These are phyloP conservation scores for Zelonia costaricensis DNA, from an alignment of 208 protist species.

Conservation along the genomic window DNA sequence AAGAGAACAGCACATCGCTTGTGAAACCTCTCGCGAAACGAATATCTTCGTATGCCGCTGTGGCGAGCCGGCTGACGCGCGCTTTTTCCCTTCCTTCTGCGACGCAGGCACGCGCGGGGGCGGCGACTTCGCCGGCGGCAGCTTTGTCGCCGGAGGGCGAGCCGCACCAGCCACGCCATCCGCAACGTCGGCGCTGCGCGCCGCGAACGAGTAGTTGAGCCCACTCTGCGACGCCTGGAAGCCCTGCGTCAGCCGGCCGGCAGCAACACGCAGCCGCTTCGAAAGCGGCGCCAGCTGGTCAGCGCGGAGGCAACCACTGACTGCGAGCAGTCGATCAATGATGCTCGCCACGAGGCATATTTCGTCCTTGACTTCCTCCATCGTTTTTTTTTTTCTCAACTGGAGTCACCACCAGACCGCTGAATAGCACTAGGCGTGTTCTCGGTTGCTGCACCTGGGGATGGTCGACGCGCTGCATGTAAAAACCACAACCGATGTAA, in stretches of 20 bases:
- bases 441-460: no score
- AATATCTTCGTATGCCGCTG: slow-evolving; percentile 7
- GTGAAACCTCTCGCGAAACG: slow-evolving; percentile 74
- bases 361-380: slow-evolving; percentile 38
- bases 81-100: background rate
- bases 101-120: no score
- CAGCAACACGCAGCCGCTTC: slow-evolving; percentile 36
- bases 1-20: slow-evolving; percentile 51
- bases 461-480: no score
- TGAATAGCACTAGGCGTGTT: no score
- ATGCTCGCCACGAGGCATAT: slow-evolving; percentile 61
- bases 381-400: background rate
- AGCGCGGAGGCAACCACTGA: slow-evolving; percentile 29
- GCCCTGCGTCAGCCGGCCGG: slow-evolving; percentile 25
- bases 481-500: no score
- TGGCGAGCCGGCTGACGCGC: background rate
- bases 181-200: background rate
- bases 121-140: background rate
- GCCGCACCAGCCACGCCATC: background rate
- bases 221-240: no score
- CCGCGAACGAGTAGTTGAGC: no score
- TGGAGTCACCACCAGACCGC: no score
- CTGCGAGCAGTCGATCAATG: slow-evolving; percentile 46
- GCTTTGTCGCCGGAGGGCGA: background rate
- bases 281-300: slow-evolving; percentile 49